Conservation (phyloP, 257 asterid genomes). For the Jaltomata sinuosa region DNA sequence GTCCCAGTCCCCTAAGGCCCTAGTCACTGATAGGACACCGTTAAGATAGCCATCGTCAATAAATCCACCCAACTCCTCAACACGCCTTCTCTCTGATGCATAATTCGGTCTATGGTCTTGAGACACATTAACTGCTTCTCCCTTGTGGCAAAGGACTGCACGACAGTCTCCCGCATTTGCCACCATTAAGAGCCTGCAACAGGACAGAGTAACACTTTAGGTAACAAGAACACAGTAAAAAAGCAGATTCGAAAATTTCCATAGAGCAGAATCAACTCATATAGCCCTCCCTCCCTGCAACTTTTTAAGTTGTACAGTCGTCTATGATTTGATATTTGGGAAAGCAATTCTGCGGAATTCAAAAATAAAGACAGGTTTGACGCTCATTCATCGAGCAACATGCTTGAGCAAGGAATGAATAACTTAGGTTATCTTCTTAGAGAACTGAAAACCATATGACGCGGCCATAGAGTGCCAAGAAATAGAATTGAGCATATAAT, state of each 20-base stretch:
- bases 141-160: slow-evolving; percentile 85
- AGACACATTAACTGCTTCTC: slow-evolving; percentile 73
- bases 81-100: slow-evolving; percentile 48
- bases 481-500: not conserved
- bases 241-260: not conserved
- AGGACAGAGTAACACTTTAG: not conserved
- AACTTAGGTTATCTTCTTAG: not conserved
- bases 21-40: slow-evolving; percentile 62
- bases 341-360: not conserved
- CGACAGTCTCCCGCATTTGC: slow-evolving; percentile 85
- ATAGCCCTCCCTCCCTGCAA: not conserved
- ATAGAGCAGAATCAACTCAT: no score
- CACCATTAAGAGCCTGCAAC: slow-evolving; percentile 64
- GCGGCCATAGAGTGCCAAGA: slow-evolving; percentile 27
- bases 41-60: slow-evolving; percentile 72
- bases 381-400: not conserved
- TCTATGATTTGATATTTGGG: not conserved
- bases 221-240: not conserved
- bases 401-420: not conserved
- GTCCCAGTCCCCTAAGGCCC: slow-evolving; percentile 92
- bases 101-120: slow-evolving; percentile 67
- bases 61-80: slow-evolving; percentile 71
- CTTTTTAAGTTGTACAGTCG: not conserved
- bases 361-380: not conserved
- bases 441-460: not conserved